Evolutionary conservation across 768 basidiomycete species (phyloP), one percentile per base, ranked within the genome.

Genomic region (Rhodosporidiobolus sp.): DNA sequence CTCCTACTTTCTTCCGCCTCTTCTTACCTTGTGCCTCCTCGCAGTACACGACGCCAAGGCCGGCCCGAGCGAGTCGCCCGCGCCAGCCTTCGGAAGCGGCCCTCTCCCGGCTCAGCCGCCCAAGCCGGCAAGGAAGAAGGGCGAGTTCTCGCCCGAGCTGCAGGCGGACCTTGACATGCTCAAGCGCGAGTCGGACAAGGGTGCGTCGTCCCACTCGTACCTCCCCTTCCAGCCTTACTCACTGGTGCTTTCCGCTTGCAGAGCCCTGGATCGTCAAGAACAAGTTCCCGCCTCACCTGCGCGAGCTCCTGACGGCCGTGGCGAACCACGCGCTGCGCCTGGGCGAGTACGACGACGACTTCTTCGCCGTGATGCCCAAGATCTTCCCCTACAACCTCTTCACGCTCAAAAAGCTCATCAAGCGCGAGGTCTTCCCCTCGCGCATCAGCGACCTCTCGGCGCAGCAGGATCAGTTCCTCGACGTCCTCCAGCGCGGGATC

Each of bases 371-470:
- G 28, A 90, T 97, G 87, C 92, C 94, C 0, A 84, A 82, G 32
- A 80, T 95, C 50, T 93, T 98, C 77, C 92, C 93, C 0, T 98
- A 97, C 79, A 99, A 99, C 83, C 88, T 89, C 75, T 99, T 91
- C 80, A 95, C 92, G 0, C 93, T 97, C 88, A 90, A 94, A 90
- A 97, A 96, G 88, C 86, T 97, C 57, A 90, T 94, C 81, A 93
- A 93, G 79, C 87, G 92, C 12, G 90, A 90, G n/a, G 86, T 94
- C 20, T 94, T 89, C 82, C 78, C 81, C 0, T 89, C 90, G 16
- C 92, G 94, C 77, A 84, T 86, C 65, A 84, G 85, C 53, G 83
- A 90, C 35, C 83, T 94, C 9, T 83, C 84, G 0, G 84, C 87
- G 66, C 84, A 87, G 56, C 90, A 93, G 79, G 88, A 89, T 0